Evolutionary conservation across 441 rosid species (phyloP), one percentile per base, ranked within the genome.

Genomic region (Adansonia gregorii): DNA sequence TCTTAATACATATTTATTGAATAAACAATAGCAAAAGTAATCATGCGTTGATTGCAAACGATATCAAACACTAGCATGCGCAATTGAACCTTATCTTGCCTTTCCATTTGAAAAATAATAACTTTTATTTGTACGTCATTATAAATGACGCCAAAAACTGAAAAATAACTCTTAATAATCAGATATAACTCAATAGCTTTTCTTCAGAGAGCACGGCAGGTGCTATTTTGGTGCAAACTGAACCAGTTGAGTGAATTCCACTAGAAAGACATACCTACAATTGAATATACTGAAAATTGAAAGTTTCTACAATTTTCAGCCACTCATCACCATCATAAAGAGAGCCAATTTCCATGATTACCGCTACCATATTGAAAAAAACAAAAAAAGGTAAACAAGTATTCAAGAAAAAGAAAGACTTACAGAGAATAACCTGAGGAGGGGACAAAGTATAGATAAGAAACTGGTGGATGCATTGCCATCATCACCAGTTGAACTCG

Each of bases 371-470:
- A 59, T 27, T 27, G 35, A 27, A 27, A 27, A 27, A 27, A 11
- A 70, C 35, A 46, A 4, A 66, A 24, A 75, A 1, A 24, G n/a
- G 31, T 7, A 15, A 5, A 2, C 10, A 0, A 41, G 52, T 0
- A 35, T 43, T 43, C 9, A 19, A 45, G 49, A 75, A 70, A 51
- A 8, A 69, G 9, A 71, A 8, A 43, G 19, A 51, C 54, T 46
- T 55, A 74, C 98, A 64, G 94, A 89, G 83, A 91, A 92, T 56
- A 91, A 84, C 85, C 84, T 90, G 78, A 90, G 98, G 79, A 93
- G 80, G 14, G 98, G 98, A 59, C 95, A 92, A n/a, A 93, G 92
- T 70, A 93, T 17, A 51, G 98, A 92, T 84, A 93, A 86, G 89
- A 90, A 88, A 84, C 87, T 87, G 52, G 82, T 45, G 8, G 93